Conservation (phyloP, 1,139 yeast genomes). For the Yamadazyma dendronema region DNA sequence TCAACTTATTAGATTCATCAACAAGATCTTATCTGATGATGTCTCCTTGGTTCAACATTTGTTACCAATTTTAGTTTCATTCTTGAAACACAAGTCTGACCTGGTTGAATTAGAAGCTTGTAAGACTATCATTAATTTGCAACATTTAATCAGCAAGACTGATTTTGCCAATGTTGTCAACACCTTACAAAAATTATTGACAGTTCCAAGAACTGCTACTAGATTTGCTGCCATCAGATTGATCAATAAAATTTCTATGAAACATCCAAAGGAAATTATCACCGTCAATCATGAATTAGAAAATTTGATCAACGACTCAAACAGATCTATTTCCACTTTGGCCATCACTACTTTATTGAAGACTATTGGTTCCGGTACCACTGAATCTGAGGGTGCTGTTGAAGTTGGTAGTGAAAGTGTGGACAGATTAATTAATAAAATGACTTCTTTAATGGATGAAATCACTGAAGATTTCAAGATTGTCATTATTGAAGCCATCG, state of each 20-base stretch:
- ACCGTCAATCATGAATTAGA: slow-evolving; percentile 78
- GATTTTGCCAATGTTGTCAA: slow-evolving; percentile 65
- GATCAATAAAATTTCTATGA: slow-evolving; percentile 79
- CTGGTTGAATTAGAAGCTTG: slow-evolving; percentile 95
- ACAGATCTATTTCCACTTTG: slow-evolving; percentile 95
- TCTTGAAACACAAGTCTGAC: slow-evolving; percentile 81
- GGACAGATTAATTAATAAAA: slow-evolving; percentile 82
- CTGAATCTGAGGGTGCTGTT: slow-evolving; percentile 29
- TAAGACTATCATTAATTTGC: slow-evolving; percentile 68
- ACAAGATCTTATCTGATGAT: slow-evolving; percentile 64
- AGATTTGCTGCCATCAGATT: slow-evolving; percentile 93
- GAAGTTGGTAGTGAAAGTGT: slow-evolving; percentile 60
- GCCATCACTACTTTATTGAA: slow-evolving; percentile 94
- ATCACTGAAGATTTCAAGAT: slow-evolving; percentile 94
- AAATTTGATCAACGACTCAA: slow-evolving; percentile 79
- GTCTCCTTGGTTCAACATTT: slow-evolving; percentile 52
- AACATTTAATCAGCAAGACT: slow-evolving; percentile 56
- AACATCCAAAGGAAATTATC: slow-evolving; percentile 74
- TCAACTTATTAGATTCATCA: slow-evolving; percentile 80
- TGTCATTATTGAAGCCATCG: slow-evolving; percentile 91
- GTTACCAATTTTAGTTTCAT: slow-evolving; percentile 64
- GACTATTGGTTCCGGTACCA: slow-evolving; percentile 78
- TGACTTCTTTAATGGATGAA: slow-evolving; percentile 87
- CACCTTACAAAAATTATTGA: slow-evolving; percentile 71
- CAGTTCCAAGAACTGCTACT: slow-evolving; percentile 88